Base-by-base conservation (phyloP, 495 filamentous ascomycete genomes). In the Amniculicola lignicola region DNA sequence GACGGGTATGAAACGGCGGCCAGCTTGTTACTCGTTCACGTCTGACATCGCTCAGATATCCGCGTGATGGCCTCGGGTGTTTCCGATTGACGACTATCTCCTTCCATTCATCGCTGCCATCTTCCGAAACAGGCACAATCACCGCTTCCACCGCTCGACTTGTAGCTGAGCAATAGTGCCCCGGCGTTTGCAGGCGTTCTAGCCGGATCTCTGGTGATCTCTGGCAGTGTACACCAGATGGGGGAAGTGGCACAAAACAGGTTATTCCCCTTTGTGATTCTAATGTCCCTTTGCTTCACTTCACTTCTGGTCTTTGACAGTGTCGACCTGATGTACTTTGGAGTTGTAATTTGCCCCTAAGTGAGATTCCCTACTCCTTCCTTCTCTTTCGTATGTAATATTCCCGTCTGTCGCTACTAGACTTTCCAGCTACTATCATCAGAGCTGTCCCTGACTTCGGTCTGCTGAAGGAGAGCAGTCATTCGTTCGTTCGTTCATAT, bases 1-100 rank as follows among this genome's bases (percentile, higher is more conserved):
- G 90, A 66, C 79, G 90, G 48, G 75, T 70, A 11, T 28, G 43
- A 15, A 12, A n/a, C n/a, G 24, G 21, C 16, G 15, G 24, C 16
- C 16, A 6, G 4, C 40, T 4, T 21, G n/a, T 46, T 12, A 28
- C 21, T 3, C 9, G 9, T 9, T 2, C n/a, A 28, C 16, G 3
- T 25, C 15, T 29, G 12, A 44, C 21, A 5, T 25, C 25, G 9
- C 22, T 12, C 24, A 46, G 21, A 29, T 27, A 10, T 46, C 24
- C 11, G 22, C 21, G 4, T 28, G 22, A 46, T 16, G 22, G n/a
- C n/a, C n/a, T n/a, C n/a, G n/a, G n/a, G n/a, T n/a, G n/a, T n/a
- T n/a, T n/a, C n/a, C n/a, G n/a, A n/a, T n/a, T n/a, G n/a, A n/a
- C n/a, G n/a, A n/a, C n/a, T n/a, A n/a, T n/a, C n/a, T n/a, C n/a